Percentiles rank a stretch among this genome's conserved stretches.
Conservation (phyloP, 1,284 basidiomycete species). For the Leccinum fallax region DNA sequence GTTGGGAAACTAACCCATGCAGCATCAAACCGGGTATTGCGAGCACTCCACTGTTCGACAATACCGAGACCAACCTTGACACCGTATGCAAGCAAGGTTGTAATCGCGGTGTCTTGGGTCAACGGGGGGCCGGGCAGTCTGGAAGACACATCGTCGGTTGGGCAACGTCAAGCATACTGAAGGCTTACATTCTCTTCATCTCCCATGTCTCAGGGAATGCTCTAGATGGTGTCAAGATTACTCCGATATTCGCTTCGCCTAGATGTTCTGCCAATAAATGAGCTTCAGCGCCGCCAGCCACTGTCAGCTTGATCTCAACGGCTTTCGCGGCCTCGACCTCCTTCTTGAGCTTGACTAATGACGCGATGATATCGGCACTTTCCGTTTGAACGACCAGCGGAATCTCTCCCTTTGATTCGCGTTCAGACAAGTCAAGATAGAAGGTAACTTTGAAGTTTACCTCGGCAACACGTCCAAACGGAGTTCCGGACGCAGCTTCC, state of each 20-base stretch:
- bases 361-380: constrained; percentile 79
- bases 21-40: constrained; percentile 63
- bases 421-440: constrained; percentile 1
- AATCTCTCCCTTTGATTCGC: constrained; percentile 44
- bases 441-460: constrained; percentile 17
- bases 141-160: constrained; percentile 17
- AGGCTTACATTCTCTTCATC: constrained; percentile 47
- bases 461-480: constrained; percentile 53
- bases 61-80: constrained; percentile 77
- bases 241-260: constrained; percentile 69
- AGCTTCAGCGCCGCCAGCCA: constrained; percentile 76
- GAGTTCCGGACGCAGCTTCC: constrained; percentile 45
- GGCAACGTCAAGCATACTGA: not conserved
- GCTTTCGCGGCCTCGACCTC: constrained; percentile 57
- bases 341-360: constrained; percentile 76
- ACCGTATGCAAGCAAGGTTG: constrained; percentile 62
- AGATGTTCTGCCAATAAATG: constrained; percentile 78
- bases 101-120: constrained; percentile 63
- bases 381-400: constrained; percentile 60
- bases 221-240: constrained; percentile 65
- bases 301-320: constrained; percentile 52
- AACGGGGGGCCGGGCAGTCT: constrained; percentile 77
- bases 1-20: constrained; percentile 23
- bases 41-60: constrained; percentile 53
- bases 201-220: constrained; percentile 67